These are phyloP conservation scores for Tripterygium wilfordii DNA, from an alignment of 177 flowering plant species.

Conservation along the genomic window DNA sequence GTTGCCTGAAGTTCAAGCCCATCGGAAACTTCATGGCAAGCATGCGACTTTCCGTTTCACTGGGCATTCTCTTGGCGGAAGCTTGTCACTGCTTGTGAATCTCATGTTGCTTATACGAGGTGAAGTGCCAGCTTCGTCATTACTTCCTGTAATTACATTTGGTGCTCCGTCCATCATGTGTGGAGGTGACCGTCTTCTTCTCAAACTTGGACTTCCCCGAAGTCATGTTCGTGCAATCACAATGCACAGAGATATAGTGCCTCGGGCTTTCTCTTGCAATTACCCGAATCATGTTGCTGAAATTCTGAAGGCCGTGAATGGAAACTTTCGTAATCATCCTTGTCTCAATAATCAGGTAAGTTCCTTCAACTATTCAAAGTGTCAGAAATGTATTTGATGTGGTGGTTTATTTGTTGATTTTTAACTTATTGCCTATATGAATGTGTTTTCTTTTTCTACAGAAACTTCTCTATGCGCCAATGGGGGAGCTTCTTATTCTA, in stretches of 20 bases:
- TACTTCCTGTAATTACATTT: slow-evolving; percentile 89
- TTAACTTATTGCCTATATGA: too few relatives aligned
- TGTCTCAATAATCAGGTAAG: slow-evolving; percentile 82
- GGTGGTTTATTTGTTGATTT: too few relatives aligned
- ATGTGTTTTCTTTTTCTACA: slow-evolving; percentile 15
- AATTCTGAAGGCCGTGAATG: slow-evolving; percentile 87
- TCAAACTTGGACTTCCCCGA: slow-evolving; percentile 62
- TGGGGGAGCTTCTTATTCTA: slow-evolving; percentile 87
- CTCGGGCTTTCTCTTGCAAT: slow-evolving; percentile 88
- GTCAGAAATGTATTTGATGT: too few relatives aligned
- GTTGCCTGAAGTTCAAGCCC: slow-evolving; percentile 79
- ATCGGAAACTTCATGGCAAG: slow-evolving; percentile 51
- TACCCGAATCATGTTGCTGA: slow-evolving; percentile 84
- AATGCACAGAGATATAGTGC: slow-evolving; percentile 96
- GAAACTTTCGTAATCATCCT: slow-evolving; percentile 76
- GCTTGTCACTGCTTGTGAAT: slow-evolving; percentile 75
- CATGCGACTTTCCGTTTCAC: slow-evolving; percentile 82
- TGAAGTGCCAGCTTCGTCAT: slow-evolving; percentile 67
- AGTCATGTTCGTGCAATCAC: slow-evolving; percentile 74
- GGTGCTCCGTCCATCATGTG: slow-evolving; percentile 92
- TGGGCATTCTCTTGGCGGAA: slow-evolving; percentile 98
- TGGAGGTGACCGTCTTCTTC: slow-evolving; percentile 86
- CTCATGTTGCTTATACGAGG: slow-evolving; percentile 86
- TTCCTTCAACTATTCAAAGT: too few relatives aligned
- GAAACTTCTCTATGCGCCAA: slow-evolving; percentile 78